These are phyloP conservation scores for Trametes villosa DNA, from an alignment of 768 basidiomycete species.

Conservation along the genomic window DNA sequence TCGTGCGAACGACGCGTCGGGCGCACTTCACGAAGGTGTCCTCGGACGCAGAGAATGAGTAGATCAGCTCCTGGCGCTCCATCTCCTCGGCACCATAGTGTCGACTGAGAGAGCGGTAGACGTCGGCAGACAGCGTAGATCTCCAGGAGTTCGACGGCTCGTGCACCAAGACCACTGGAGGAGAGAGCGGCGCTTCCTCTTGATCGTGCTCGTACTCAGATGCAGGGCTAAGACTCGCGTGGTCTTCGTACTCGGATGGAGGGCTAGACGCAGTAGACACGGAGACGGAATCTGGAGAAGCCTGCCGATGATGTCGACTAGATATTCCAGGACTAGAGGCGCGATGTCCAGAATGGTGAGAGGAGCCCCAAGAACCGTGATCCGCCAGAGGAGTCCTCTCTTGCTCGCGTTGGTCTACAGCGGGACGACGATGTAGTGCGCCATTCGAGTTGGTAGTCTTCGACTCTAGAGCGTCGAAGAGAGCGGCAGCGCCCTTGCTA, in stretches of 20 bases:
- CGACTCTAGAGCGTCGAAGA: slow-evolving; percentile 47
- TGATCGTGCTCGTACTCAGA: not conserved
- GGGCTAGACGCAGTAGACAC: slow-evolving; percentile 18
- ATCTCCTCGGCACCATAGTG: slow-evolving; percentile 55
- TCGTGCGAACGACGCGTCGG: slow-evolving; percentile 67
- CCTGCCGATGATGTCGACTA: not conserved
- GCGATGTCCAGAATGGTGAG: not conserved
- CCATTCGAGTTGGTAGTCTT: not conserved
- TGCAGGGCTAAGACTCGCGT: not conserved
- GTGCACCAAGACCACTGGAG: slow-evolving; percentile 11
- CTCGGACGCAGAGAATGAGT: slow-evolving; percentile 73
- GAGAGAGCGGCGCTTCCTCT: not conserved
- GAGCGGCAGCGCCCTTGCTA: slow-evolving; percentile 52
- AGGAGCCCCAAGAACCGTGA: not conserved
- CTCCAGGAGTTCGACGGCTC: slow-evolving; percentile 21
- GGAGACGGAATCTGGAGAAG: slow-evolving; percentile 11
- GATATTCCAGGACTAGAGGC: not conserved
- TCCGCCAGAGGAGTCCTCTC: slow-evolving; percentile 10
- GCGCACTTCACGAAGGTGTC: slow-evolving; percentile 67
- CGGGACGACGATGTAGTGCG: not conserved
- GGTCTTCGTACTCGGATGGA: slow-evolving; percentile 24
- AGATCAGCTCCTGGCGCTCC: slow-evolving; percentile 67
- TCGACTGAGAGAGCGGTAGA: slow-evolving; percentile 42
- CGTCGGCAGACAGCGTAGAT: slow-evolving; percentile 32
- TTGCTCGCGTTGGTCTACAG: not conserved